Base-by-base conservation (phyloP, 2,329 filamentous ascomycete genomes). In the Hymenoscyphus linearis region DNA sequence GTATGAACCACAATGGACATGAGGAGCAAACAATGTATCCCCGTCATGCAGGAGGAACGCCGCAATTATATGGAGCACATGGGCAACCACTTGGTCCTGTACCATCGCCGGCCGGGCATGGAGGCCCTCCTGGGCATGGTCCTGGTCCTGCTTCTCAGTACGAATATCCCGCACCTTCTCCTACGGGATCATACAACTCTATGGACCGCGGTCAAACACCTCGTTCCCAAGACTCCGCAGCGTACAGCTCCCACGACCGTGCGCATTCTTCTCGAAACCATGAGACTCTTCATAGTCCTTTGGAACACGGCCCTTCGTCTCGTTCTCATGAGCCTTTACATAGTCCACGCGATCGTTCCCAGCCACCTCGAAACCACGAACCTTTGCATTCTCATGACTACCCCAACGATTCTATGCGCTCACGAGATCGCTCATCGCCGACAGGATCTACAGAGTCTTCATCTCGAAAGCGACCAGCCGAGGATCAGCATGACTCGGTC, bases 61-160 rank as follows among this genome's bases (percentile, higher is more conserved):
- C 40, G 2, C 71, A 72, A 55, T 66, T 77, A 2, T 77, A 71
- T 66, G 75, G 75, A 54, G 73, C 75, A 16, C 73, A 77, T 62
- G 75, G 75, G 18, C 74, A 76, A 60, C 75, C 74, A 18, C 65
- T 77, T 12, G 67, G 65, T 6, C 66, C 73, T 52, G 50, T 68
- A 58, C 55, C 69, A 34, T 60, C 65, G 31, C 65, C 68, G 10
- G 14, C 36, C 16, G 54, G 27, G 10, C 52, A 54, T 31, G 52
- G 13, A 34, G 27, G n/a, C 25, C 22, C 54, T 44, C 10, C n/a
- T 3, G 35, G 9, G 58, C 67, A 47, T 47, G 40, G 40, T 47
- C 50, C 40, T 47, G 40, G 40, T 22, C 40, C 3, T 16, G 18
- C 9, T 47, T 5, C 25, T n/a, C 50, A 62, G 50, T 72, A 74